These are phyloP conservation scores for Letharia columbiana DNA, from an alignment of 495 filamentous ascomycete genomes.

Conservation along the genomic window DNA sequence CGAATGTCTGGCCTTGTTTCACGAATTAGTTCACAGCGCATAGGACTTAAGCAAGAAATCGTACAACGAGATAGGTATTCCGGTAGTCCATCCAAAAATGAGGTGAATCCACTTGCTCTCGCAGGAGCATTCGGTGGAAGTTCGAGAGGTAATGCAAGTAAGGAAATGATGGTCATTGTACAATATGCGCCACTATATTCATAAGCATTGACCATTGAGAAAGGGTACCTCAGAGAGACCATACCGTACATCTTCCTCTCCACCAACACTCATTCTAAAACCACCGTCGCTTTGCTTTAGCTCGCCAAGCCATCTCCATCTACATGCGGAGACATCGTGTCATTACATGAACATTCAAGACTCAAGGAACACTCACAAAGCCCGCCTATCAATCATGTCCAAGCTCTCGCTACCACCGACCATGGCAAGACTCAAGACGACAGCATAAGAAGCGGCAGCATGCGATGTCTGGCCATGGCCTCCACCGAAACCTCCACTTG, in stretches of 20 bases:
- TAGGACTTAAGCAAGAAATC: conserved; percentile 26
- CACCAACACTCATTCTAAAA: conserved; percentile 69
- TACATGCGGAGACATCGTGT: conserved; percentile 26
- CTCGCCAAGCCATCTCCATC: conserved; percentile 75
- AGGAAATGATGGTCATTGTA: conserved; percentile 68
- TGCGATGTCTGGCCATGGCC: conserved; percentile 87
- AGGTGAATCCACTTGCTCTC: conserved; percentile 36
- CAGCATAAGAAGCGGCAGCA: conserved; percentile 78
- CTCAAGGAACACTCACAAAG: conserved; percentile 49
- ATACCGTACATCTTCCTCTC: conserved; percentile 87
- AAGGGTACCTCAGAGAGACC: conserved; percentile 17
- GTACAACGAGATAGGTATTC: conserved; percentile 78
- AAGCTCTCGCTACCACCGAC: conserved; percentile 66
- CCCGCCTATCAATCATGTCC: conserved; percentile 65
- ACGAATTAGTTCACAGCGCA: conserved; percentile 13
- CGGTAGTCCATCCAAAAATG: conserved; percentile 58
- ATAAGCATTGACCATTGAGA: conserved; percentile 19
- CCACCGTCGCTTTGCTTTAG: conserved; percentile 80
- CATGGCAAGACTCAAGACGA: conserved; percentile 64
- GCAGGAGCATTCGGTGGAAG: conserved; percentile 56
- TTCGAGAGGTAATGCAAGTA: conserved; percentile 74
- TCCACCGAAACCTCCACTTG: conserved; percentile 81
- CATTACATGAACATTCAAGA: conserved; percentile 5
- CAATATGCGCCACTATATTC: conserved; percentile 73
- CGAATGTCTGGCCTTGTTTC: conserved; percentile 72